A percentile compares a stretch with the other conserved stretches of the same genome.
Conservation (phyloP, 371 early-diverging fungal species). For the Apophysomyces elegans region DNA sequence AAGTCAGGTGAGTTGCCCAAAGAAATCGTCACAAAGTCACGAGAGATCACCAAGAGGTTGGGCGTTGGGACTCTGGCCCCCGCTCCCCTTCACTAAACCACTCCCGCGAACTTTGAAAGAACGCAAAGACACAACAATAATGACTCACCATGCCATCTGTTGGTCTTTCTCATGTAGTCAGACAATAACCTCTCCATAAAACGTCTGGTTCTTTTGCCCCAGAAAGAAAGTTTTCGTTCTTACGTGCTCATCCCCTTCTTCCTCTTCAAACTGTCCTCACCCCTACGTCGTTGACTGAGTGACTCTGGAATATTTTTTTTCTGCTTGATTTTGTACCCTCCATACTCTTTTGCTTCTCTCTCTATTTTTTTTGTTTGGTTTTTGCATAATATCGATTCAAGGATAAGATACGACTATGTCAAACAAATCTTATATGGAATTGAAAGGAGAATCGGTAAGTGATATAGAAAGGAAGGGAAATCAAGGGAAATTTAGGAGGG, state of each 20-base stretch:
- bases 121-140: neutral
- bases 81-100: neutral
- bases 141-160: slow-evolving; percentile 1
- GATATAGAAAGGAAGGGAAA: neutral
- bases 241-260: neutral
- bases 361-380: neutral
- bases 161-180: neutral
- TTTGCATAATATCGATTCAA: neutral
- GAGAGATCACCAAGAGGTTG: slow-evolving; percentile 7
- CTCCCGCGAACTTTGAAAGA: neutral
- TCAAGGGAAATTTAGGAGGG: neutral
- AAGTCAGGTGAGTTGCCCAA: slow-evolving; percentile 9
- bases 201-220: neutral
- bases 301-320: too few species aligned
- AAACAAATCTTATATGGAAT: slow-evolving; percentile 5
- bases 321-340: neutral
- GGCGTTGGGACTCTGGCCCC: neutral
- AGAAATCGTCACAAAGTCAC: slow-evolving; percentile 11
- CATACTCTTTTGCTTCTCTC: neutral
- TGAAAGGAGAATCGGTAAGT: slow-evolving; percentile 8
- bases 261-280: too few species aligned
- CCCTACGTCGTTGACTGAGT: too few species aligned
- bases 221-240: neutral
- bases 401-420: neutral
- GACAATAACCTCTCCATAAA: neutral